Conservation (phyloP, 106 monocot genomes). For the Xerophyta viscosa region DNA sequence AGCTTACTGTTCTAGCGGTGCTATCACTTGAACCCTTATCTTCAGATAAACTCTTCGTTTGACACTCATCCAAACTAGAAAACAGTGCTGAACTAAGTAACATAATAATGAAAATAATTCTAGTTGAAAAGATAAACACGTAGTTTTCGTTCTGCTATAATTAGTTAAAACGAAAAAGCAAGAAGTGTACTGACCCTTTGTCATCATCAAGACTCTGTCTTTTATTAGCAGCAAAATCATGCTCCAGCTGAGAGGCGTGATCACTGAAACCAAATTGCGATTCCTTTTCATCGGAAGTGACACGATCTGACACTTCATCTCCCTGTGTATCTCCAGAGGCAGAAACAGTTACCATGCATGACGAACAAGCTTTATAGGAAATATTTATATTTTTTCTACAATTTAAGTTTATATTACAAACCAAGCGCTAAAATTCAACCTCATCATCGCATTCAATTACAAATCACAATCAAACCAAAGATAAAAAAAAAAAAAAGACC, state of each 20-base stretch:
- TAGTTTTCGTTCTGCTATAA: no score
- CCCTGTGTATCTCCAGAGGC: conserved; percentile 18
- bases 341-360: not conserved
- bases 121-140: not conserved
- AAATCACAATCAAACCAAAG: no score
- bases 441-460: no score
- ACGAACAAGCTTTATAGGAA: not conserved
- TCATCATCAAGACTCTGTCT: conserved; percentile 11
- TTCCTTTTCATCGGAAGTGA: conserved; percentile 20
- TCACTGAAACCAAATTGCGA: conserved; percentile 4
- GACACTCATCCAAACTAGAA: conserved; percentile 31
- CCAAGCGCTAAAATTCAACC: no score
- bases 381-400: not conserved
- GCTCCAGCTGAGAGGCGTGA: conserved; percentile 2
- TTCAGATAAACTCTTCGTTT: conserved; percentile 19
- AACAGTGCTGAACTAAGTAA: not conserved
- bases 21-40: conserved; percentile 16
- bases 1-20: conserved; percentile 20
- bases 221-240: conserved; percentile 16
- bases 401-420: no score
- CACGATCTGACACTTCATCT: conserved; percentile 13
- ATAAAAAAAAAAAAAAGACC: no score
- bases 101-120: not conserved
- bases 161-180: no score
- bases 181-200: conserved; percentile 22